phyloP scores from a whole-genome alignment of 1,139 yeast genomes.

The Geotrichum klebahnii region DNA sequence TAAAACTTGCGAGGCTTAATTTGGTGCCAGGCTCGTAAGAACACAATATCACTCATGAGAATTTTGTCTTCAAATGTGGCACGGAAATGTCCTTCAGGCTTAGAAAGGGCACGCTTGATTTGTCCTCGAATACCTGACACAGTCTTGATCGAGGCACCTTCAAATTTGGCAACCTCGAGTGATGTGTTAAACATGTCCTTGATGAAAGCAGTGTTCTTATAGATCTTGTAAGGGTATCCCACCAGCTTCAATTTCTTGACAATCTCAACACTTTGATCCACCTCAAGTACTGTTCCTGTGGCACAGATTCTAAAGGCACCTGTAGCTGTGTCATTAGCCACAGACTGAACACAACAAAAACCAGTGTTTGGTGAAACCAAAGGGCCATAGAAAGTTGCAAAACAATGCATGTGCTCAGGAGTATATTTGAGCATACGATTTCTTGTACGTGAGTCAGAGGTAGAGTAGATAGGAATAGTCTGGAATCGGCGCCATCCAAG shows the following conservation, averaged over 20 bases:
- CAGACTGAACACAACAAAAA: conserved; percentile 89
- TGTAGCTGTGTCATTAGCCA: conserved; percentile 76
- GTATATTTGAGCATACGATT: conserved; percentile 97
- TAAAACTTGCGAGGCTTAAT: conserved; percentile 84
- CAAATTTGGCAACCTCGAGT: conserved; percentile 94
- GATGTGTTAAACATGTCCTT: conserved; percentile 93
- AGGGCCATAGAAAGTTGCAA: conserved; percentile 95
- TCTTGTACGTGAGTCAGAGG: conserved; percentile 94
- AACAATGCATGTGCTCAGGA: conserved; percentile 96
- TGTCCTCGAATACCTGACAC: conserved; percentile 98
- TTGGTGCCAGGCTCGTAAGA: conserved; percentile 95
- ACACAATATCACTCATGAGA: conserved; percentile 80
- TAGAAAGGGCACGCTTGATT: conserved; percentile 86
- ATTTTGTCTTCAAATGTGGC: conserved; percentile 98
- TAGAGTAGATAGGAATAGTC: conserved; percentile 90
- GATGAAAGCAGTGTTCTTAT: conserved; percentile 92
- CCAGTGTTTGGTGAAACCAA: conserved; percentile 96
- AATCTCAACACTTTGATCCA: conserved; percentile 81
- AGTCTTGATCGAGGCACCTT: conserved; percentile 94
- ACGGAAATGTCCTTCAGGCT: conserved; percentile 94
- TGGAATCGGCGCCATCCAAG: conserved; percentile 99
- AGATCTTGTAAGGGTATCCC: conserved; percentile 90
- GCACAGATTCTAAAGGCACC: conserved; percentile 94
- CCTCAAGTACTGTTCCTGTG: conserved; percentile 94
- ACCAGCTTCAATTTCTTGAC: conserved; percentile 93